Evolutionary conservation across 164 flowering plant species (phyloP).

Genomic region (Malania oleifera): DNA sequence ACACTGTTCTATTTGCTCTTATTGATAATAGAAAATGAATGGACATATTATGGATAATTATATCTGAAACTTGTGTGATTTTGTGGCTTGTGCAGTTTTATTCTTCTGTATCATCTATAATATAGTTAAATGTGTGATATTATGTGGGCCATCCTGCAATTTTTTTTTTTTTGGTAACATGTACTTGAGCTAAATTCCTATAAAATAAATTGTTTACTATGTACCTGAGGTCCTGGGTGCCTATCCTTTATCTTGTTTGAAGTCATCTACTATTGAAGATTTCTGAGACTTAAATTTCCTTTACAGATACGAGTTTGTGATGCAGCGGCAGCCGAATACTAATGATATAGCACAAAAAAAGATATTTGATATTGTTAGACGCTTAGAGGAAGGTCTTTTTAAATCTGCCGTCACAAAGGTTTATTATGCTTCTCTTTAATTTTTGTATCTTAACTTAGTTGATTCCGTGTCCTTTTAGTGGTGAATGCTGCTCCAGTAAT

Average conservation of each 20-base stretch:
- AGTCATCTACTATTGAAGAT: neutral
- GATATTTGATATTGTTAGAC: conserved; percentile 56
- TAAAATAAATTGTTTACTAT: no score
- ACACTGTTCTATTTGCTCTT: no score
- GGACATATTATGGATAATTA: neutral
- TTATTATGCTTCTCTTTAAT: conserved; percentile 8
- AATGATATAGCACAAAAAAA: conserved; percentile 23
- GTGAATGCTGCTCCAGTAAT: no score
- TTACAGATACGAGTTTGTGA: conserved; percentile 34
- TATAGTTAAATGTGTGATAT: neutral
- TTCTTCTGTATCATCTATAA: no score
- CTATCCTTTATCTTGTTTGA: no score
- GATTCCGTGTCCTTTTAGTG: neutral
- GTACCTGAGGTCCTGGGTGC: no score
- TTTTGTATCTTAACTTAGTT: neutral
- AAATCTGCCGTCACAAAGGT: conserved; percentile 61
- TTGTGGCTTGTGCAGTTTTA: neutral
- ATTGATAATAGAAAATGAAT: no score
- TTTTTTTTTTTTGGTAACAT: no score
- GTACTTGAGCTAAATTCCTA: no score
- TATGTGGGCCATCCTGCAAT: no score
- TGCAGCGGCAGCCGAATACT: conserved; percentile 30
- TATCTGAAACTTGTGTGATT: neutral
- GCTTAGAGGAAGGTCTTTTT: conserved; percentile 65
- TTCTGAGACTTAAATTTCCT: neutral